A percentile compares a stretch with the other conserved stretches of the same genome.
These are phyloP conservation scores for Powellomyces hirtus DNA, from an alignment of 192 early-diverging fungal genomes.

Conservation along the genomic window DNA sequence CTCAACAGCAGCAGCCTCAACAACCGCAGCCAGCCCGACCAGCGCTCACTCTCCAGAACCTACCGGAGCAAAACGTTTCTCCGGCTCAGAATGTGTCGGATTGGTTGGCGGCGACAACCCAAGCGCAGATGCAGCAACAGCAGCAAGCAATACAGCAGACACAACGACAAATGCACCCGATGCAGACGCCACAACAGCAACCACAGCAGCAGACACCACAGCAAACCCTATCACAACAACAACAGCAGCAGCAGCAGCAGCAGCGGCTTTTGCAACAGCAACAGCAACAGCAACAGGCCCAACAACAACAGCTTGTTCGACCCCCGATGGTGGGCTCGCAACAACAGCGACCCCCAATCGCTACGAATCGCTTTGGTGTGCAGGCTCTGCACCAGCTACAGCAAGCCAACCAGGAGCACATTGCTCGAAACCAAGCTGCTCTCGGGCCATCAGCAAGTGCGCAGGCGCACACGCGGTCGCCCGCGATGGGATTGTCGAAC, in stretches of 20 bases:
- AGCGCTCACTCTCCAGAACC: background rate
- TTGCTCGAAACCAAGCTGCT: slow-evolving; percentile 18
- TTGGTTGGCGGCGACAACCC: too few species aligned
- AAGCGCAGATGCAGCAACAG: slow-evolving; percentile 13
- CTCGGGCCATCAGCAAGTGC: slow-evolving; percentile 13
- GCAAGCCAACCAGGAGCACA: slow-evolving; percentile 16
- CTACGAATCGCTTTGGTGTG: slow-evolving; percentile 8
- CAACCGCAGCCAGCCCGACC: background rate
- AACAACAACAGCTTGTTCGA: slow-evolving; percentile 3
- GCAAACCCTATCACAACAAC: background rate
- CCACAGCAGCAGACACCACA: too few species aligned
- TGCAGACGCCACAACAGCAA: background rate
- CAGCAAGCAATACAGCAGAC: background rate
- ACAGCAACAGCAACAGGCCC: slow-evolving; percentile 2
- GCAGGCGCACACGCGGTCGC: background rate
- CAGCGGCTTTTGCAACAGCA: slow-evolving; percentile 6
- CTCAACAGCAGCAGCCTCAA: slow-evolving; percentile 10
- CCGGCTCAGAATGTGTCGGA: slow-evolving; percentile 1
- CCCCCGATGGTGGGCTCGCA: background rate
- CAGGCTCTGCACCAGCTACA: slow-evolving; percentile 22
- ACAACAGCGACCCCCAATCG: background rate
- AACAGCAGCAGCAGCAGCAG: background rate
- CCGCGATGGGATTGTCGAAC: background rate
- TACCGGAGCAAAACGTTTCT: background rate
- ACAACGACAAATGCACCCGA: background rate